Evolutionary conservation across 164 flowering plant species (phyloP), one percentile per base, ranked within the genome.

Genomic region (Berberis thunbergii): DNA sequence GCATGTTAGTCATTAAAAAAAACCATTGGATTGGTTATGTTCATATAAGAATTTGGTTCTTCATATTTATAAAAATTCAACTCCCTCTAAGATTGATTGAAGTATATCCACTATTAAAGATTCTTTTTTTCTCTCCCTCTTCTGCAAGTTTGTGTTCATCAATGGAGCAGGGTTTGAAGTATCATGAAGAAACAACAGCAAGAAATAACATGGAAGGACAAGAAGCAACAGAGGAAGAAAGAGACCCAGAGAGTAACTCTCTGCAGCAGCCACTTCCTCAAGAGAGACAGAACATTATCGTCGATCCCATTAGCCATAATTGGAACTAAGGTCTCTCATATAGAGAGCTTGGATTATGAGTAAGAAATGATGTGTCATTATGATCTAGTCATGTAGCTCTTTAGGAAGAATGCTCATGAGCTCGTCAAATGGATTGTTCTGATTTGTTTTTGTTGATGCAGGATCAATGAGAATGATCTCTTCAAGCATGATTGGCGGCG

Each of bases 401-500:
- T 26, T 26, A 26, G 26, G 26, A 26, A 26, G 26, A 26, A 26
- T 26, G 26, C 3, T 54, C 40, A 46, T 12, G 57, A 67, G 52
- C 45, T 60, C 42, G 26, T 26, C 53, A 57, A 13, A 6, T 67
- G 65, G 41, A 49, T 54, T 10, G 49, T 43, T 41, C 45, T 61
- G 6, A 50, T 42, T 50, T 60, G 57, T 5, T 7, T 4, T 38
- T 68, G 13, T 54, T 53, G 54, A 54, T 76, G 68, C 80, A 89
- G 98, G 76, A 92, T 92, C 69, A 85, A 83, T 70, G 98, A 92
- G 72, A 89, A 87, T 76, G 98, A 92, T 78, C 79, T 92, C 43
- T 92, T 92, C 76, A 92, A 86, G 79, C 98, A 92, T 64, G 98
- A 92, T 54, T 92, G 98, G 98, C 87, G 98, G 71, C 81, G 84